Percentiles rank a stretch among this genome's conserved stretches.
Conservation (phyloP, 2,329 filamentous ascomycete genomes). For the Pseudocercospora fuligena region DNA sequence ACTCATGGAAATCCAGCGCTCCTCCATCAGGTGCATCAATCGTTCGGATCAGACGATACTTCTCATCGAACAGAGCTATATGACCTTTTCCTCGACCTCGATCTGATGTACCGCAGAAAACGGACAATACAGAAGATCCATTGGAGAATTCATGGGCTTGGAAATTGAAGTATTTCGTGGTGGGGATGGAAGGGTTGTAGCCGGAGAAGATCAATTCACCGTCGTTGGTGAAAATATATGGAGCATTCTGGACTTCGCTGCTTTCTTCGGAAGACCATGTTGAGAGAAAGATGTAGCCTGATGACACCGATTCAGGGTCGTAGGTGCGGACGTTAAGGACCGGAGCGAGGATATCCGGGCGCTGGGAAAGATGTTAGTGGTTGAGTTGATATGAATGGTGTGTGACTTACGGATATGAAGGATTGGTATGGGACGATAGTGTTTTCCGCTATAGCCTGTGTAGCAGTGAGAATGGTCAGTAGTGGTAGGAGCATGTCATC, state of each 20-base stretch:
- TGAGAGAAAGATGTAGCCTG: constrained; percentile 23
- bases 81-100: constrained; percentile 12
- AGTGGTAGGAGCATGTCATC: background rate
- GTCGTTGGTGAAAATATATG: background rate
- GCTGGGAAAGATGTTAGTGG: constrained; percentile 6
- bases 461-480: background rate
- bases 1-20: constrained; percentile 46
- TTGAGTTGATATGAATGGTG: background rate
- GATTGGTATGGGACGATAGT: background rate
- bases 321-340: constrained; percentile 23
- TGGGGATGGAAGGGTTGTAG: constrained; percentile 2
- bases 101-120: constrained; percentile 12
- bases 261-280: background rate
- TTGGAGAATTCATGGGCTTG: constrained; percentile 5
- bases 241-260: background rate
- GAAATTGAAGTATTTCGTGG: constrained; percentile 14
- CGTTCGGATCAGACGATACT: constrained; percentile 42
- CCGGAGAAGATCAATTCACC: constrained; percentile 15
- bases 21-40: constrained; percentile 39
- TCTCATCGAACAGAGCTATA: constrained; percentile 22
- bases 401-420: background rate
- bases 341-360: constrained; percentile 30
- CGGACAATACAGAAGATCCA: background rate
- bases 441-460: no score
- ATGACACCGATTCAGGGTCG: constrained; percentile 16